A percentile compares a stretch with the other conserved stretches of the same genome.
phyloP scores from a whole-genome alignment of 768 basidiomycete species.

The Pisolithus marmoratus region DNA sequence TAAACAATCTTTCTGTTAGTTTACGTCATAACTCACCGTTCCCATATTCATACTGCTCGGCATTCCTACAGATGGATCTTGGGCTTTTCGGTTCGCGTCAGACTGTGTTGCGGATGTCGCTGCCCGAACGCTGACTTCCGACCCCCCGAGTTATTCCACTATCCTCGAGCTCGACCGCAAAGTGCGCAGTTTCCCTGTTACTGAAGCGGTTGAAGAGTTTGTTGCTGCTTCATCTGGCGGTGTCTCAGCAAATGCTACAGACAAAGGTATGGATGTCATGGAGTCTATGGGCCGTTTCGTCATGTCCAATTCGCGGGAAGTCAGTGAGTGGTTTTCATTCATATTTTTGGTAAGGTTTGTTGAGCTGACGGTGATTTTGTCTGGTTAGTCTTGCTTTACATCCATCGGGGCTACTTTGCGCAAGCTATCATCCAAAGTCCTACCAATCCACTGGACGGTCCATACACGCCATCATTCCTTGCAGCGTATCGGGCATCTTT shows the following conservation, averaged over 20 bases:
- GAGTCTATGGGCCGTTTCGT: slow-evolving; percentile 35
- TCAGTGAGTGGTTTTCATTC: slow-evolving; percentile 23
- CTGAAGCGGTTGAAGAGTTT: slow-evolving; percentile 38
- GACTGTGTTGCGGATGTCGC: slow-evolving; percentile 65
- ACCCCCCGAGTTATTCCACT: slow-evolving; percentile 56
- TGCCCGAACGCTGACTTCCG: slow-evolving; percentile 54
- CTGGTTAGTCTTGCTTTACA: slow-evolving; percentile 49
- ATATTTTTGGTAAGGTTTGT: neutral
- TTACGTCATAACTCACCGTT: slow-evolving; percentile 5
- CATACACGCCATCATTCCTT: slow-evolving; percentile 59
- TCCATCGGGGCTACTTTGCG: slow-evolving; percentile 66
- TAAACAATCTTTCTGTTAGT: slow-evolving; percentile 19
- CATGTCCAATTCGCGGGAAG: slow-evolving; percentile 31
- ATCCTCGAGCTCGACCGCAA: slow-evolving; percentile 67
- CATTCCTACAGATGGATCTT: slow-evolving; percentile 45
- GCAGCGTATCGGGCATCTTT: slow-evolving; percentile 56
- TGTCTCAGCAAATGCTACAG: slow-evolving; percentile 6
- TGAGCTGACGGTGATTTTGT: neutral
- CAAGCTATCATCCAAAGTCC: slow-evolving; percentile 67
- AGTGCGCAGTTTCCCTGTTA: slow-evolving; percentile 59
- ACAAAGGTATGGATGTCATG: slow-evolving; percentile 13
- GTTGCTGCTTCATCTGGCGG: slow-evolving; percentile 29
- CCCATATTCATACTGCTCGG: neutral
- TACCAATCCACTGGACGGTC: slow-evolving; percentile 57
- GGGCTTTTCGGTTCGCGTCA: slow-evolving; percentile 59